Base-by-base conservation (phyloP, 306 rosid species). In the Aeschynomene evenia region DNA sequence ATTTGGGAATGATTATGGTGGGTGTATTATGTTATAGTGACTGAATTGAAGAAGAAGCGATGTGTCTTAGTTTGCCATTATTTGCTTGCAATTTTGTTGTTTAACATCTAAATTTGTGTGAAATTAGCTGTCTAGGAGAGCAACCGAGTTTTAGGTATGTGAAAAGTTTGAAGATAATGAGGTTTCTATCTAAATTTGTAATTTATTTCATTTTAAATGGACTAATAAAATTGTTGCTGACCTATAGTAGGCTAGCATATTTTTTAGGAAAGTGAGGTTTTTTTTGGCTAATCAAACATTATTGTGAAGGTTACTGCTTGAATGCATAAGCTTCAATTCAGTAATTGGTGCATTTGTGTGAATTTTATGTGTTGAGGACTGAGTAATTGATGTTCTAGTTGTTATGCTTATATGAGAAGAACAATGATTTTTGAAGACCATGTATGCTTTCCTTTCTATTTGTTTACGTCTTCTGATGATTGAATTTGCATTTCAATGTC, bases 321-420 rank as follows among this genome's bases (percentile, higher is more conserved):
- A 24, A 16, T 1, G 13, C 22, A 63, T n/a, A 18, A 24, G 43
- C 23, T 23, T 40, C 55, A 43, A 26, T 43, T 15, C 70, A 42
- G 42, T 43, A 73, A 50, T 63, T 70, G n/a, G n/a, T 50, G 63
- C 2, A 31, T 24, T 14, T 15, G 28, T 14, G 46, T 53, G 42
- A 64, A 62, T 75, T 53, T 59, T 23, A 16, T 43, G 68, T 56
- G 70, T 49, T 56, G 68, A 26, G 57, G 68, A 21, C 12, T 20
- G 69, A 15, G 37, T 72, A 46, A 71, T 72, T 45, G 52, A 66
- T 56, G 77, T 34, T 67, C 29, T 2, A 19, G 55, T 68, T 49
- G 69, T 23, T 48, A n/a, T n/a, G n/a, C n/a, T n/a, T n/a, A 22
- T 55, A 62, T 66, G 43, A 57, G 76, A 73, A 39, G 31, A 36